These are phyloP conservation scores for Amborella trichopoda DNA, from an alignment of 164 flowering plant genomes.

Conservation along the genomic window DNA sequence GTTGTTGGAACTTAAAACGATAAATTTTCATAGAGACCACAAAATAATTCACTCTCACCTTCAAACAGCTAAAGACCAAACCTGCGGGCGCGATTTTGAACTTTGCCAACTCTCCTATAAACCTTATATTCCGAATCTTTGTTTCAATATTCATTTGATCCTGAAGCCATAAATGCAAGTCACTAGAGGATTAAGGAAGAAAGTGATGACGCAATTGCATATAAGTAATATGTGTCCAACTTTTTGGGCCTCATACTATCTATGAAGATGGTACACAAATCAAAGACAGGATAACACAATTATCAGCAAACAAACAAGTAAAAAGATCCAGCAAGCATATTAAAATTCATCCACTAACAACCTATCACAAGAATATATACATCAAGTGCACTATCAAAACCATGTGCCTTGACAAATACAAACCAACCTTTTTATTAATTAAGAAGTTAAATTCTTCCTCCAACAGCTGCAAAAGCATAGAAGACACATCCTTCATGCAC, in stretches of 20 bases:
- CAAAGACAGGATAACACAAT: too few species aligned
- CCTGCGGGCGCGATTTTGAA: slow-evolving; percentile 81
- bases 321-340: too few species aligned
- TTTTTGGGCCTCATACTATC: too few species aligned
- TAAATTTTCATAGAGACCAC: too few species aligned
- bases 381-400: too few species aligned
- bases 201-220: too few species aligned
- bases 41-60: slow-evolving; percentile 68
- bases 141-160: slow-evolving; percentile 99
- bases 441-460: slow-evolving; percentile 92
- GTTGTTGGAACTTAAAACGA: too few species aligned
- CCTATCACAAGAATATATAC: too few species aligned
- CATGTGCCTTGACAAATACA: slow-evolving; percentile 1
- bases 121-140: slow-evolving; percentile 87
- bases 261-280: too few species aligned
- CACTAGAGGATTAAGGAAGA: too few species aligned
- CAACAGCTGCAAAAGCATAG: slow-evolving; percentile 67
- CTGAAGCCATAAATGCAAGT: slow-evolving; percentile 39
- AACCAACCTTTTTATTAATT: slow-evolving; percentile 73
- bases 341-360: too few species aligned
- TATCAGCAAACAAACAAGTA: slow-evolving; percentile 1
- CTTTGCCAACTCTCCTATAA: slow-evolving; percentile 97
- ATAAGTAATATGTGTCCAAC: too few species aligned
- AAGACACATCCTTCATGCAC: slow-evolving; percentile 90
- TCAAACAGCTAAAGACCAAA: slow-evolving; percentile 75